A percentile compares a stretch with the other conserved stretches of the same genome.
Evolutionary conservation across 176 grass and related monocot genomes (phyloP).

Genomic region (Aegilops speltoides): DNA sequence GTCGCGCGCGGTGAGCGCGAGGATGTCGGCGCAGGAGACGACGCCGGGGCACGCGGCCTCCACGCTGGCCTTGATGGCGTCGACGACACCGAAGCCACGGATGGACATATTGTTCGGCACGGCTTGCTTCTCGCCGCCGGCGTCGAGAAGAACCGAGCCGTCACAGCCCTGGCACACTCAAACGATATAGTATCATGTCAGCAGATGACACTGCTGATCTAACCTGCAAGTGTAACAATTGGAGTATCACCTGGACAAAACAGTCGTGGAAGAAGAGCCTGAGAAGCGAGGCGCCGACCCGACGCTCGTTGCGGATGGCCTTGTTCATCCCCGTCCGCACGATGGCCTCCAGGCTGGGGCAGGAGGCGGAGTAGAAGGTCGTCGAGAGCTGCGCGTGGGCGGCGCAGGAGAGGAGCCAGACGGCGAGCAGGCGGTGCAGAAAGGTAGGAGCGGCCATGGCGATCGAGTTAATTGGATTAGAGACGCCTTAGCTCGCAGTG

Average conservation of each 20-base stretch:
- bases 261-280: slow-evolving; percentile 87
- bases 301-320: slow-evolving; percentile 35
- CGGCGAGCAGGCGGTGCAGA: slow-evolving; percentile 11
- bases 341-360: slow-evolving; percentile 52
- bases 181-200: neutral
- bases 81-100: slow-evolving; percentile 57
- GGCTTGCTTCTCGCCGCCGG: slow-evolving; percentile 54
- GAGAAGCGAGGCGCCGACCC: slow-evolving; percentile 67
- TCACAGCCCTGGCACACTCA: slow-evolving; percentile 49
- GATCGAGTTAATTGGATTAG: neutral
- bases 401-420: slow-evolving; percentile 25
- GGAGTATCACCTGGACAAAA: slow-evolving; percentile 62
- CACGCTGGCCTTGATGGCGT: slow-evolving; percentile 50
- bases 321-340: slow-evolving; percentile 38
- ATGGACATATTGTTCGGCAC: slow-evolving; percentile 54
- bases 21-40: slow-evolving; percentile 87
- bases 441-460: slow-evolving; percentile 32
- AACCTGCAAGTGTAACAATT: no score
- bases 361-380: slow-evolving; percentile 46
- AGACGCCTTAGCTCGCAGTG: no score
- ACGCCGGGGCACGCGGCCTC: slow-evolving; percentile 63
- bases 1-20: slow-evolving; percentile 80
- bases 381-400: slow-evolving; percentile 46
- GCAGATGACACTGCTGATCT: neutral
- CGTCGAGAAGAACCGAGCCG: slow-evolving; percentile 61